These are phyloP conservation scores for Boletus subcaerulescens DNA, from an alignment of 768 basidiomycete species.

Conservation along the genomic window DNA sequence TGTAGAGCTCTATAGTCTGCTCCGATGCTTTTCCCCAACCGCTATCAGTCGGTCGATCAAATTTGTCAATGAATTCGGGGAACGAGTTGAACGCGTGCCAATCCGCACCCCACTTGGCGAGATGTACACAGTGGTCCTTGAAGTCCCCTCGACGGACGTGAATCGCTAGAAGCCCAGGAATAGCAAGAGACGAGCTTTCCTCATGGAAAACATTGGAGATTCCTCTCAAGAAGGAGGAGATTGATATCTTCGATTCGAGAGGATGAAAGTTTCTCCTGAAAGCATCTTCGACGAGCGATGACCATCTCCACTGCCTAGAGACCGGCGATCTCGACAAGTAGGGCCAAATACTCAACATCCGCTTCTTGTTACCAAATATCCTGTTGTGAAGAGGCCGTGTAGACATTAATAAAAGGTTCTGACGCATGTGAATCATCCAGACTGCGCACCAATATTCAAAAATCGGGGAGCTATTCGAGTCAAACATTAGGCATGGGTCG, in stretches of 20 bases:
- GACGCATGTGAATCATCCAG: neutral
- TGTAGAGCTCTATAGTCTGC: conserved; percentile 26
- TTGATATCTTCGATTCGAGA: conserved; percentile 13
- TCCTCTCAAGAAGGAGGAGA: neutral
- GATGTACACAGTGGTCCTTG: conserved; percentile 40
- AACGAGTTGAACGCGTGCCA: conserved; percentile 48
- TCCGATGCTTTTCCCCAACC: conserved; percentile 13
- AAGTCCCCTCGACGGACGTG: conserved; percentile 55
- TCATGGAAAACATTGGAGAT: neutral
- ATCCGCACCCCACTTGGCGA: conserved; percentile 33
- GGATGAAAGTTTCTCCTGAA: conserved; percentile 30
- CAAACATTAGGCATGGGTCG: conserved; percentile 41
- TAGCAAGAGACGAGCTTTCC: conserved; percentile 11
- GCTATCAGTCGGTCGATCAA: conserved; percentile 29
- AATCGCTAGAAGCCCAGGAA: conserved; percentile 45
- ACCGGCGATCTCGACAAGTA: conserved; percentile 34
- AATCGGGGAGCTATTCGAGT: conserved; percentile 21
- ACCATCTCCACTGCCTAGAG: conserved; percentile 38
- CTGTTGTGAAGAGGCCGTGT: conserved; percentile 17
- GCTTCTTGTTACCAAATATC: conserved; percentile 30
- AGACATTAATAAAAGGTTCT: neutral
- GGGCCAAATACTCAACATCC: conserved; percentile 37
- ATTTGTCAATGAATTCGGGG: conserved; percentile 39
- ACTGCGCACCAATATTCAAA: conserved; percentile 37
- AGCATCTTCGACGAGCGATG: conserved; percentile 32